Evolutionary conservation across 2,329 filamentous ascomycete genomes (phyloP), one percentile per base, ranked within the genome.

Genomic region (Pseudogymnoascus sp.): DNA sequence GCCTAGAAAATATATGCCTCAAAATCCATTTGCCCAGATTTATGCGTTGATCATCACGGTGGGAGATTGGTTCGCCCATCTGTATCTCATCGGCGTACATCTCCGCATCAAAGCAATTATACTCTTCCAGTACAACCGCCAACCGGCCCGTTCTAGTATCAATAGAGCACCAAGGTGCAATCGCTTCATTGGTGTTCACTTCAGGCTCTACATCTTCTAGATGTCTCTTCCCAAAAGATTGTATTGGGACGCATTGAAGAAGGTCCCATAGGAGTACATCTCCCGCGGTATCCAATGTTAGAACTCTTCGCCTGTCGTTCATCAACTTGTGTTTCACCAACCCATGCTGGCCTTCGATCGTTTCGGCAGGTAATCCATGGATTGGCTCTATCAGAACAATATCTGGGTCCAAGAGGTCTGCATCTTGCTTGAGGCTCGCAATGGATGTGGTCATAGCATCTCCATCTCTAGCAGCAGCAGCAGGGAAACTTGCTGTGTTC

Each of bases 1-100:
- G 80, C 63, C 89, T 89, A 8, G 89, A 87, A 77, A 99, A 99
- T 0, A 99, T 82, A 75, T 97, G 96, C 36, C 95, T 86, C 65
- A 99, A 78, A 53, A 97, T 86, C 95, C 95, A 99, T 79, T 96
- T 96, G 7, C 95, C 95, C 53, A 97, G 85, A 71, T 96, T 97
- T 75, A 97, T 96, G 78, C 95, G 86, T 77, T 97, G 93, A 70
- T 99, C 95, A 70, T 97, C 93, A 64, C 89, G 82, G 72, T 96
- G 96, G 11, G 93, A 88, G 16, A 89, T 80, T n/a, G 84, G 79
- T 66, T 91, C 88, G 10, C 89, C 83, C 62, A 93, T 69, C 42
- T 87, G 81, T 37, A 96, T 78, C 75, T 97, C 93, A 73, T 99
- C 95, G 0, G 92, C 93, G 73, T 99, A 99, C 75, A 96, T 89